Evolutionary conservation across 208 protist genomes (phyloP).

Genomic region (Herpetomonas tarakana): DNA sequence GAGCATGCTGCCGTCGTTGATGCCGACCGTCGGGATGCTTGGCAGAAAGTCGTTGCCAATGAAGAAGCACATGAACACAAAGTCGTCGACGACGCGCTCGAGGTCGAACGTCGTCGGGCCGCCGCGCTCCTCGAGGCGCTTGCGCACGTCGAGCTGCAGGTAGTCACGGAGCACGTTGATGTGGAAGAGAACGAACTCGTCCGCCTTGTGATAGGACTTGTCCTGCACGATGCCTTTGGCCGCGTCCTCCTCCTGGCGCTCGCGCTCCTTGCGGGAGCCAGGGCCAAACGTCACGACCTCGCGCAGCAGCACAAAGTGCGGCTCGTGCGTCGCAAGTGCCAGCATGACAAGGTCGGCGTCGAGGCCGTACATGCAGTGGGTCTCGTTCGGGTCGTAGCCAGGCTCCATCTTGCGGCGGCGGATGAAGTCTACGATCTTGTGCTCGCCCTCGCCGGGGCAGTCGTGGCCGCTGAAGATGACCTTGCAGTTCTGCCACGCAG

Average conservation of each 20-base stretch:
- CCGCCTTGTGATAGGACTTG: conserved; percentile 74
- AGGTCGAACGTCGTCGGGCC: conserved; percentile 57
- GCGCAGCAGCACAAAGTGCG: conserved; percentile 96
- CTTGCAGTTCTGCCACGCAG: conserved; percentile 90
- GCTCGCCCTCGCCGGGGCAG: conserved; percentile 98
- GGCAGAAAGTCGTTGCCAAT: conserved; percentile 99
- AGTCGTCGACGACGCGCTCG: conserved; percentile 96
- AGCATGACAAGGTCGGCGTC: conserved; percentile 99
- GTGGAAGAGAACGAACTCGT: conserved; percentile 90
- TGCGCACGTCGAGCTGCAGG: conserved; percentile 85
- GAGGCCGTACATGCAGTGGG: conserved; percentile 98
- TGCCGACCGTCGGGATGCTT: conserved; percentile 92
- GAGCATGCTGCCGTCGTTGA: conserved; percentile 92
- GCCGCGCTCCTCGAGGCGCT: conserved; percentile 21
- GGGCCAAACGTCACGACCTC: conserved; percentile 92
- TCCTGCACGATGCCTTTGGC: conserved; percentile 79
- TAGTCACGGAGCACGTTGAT: conserved; percentile 96
- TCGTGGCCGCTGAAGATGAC: conserved; percentile 95
- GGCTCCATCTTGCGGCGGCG: conserved; percentile 89
- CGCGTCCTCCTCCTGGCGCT: conserved; percentile 71
- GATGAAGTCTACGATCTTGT: conserved; percentile 99
- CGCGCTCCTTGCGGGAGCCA: conserved; percentile 61
- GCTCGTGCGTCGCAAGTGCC: conserved; percentile 94
- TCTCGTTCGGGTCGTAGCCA: conserved; percentile 93
- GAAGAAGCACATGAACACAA: conserved; percentile 97